Evolutionary conservation across 2,329 filamentous ascomycete genomes (phyloP).

Genomic region (Cordyceps farinosa): DNA sequence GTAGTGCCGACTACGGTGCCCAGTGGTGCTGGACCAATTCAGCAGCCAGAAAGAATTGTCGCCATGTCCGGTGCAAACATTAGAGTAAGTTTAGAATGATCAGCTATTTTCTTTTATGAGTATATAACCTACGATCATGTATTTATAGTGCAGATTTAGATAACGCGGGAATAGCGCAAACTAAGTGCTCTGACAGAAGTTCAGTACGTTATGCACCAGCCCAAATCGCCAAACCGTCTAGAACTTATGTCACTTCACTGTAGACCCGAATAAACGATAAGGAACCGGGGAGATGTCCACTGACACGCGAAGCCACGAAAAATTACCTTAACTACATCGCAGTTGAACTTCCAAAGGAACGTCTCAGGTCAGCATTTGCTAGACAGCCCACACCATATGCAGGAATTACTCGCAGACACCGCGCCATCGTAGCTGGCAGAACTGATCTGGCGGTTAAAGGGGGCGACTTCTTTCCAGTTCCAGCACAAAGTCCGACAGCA

Average conservation of each 20-base stretch:
- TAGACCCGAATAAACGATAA: no score
- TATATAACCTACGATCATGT: neutral
- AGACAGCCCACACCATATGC: neutral
- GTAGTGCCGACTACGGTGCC: neutral
- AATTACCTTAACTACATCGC: neutral
- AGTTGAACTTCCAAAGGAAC: neutral
- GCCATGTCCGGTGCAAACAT: neutral
- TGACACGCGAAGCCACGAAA: neutral
- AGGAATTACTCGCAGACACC: neutral
- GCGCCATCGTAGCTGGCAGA: neutral
- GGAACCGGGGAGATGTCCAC: no score
- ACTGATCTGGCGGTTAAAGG: neutral
- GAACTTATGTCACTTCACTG: no score
- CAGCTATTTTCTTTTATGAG: no score
- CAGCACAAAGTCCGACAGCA: neutral
- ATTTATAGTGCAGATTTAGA: neutral
- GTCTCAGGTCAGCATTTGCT: neutral
- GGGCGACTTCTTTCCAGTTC: neutral
- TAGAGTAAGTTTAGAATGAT: neutral
- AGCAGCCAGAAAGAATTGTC: neutral
- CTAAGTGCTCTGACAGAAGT: no score
- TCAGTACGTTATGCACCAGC: no score
- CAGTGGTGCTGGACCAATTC: no score
- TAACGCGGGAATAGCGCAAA: neutral
- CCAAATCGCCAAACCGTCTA: no score